A percentile compares a stretch with the other conserved stretches of the same genome.
phyloP scores from a whole-genome alignment of 73 alveolate genomes.

The Effrenium voratum region DNA sequence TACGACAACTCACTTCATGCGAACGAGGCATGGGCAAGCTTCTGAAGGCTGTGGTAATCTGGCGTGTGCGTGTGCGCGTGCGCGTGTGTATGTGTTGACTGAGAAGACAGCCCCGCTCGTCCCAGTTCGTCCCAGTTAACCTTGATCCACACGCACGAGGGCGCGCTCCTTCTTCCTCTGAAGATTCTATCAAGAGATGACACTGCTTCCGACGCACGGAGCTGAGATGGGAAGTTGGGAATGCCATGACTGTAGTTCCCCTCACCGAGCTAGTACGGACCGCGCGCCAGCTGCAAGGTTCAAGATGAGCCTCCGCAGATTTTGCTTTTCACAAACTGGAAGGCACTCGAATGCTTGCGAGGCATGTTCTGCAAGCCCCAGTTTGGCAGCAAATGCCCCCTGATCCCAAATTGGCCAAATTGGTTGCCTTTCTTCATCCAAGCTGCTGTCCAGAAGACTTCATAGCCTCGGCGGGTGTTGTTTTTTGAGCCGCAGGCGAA shows the following conservation, averaged over 20 bases:
- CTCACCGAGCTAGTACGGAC: neutral
- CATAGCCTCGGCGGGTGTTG: neutral
- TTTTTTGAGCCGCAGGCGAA: neutral
- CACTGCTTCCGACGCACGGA: neutral
- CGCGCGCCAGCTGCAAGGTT: neutral
- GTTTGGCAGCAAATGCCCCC: neutral
- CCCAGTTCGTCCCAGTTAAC: too few relatives aligned
- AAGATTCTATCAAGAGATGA: conserved; percentile 47
- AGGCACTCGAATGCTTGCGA: neutral
- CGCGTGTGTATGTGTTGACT: too few relatives aligned
- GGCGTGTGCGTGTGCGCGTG: too few relatives aligned
- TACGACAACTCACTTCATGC: conserved; percentile 50
- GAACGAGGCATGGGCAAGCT: neutral
- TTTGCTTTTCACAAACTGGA: conserved; percentile 79
- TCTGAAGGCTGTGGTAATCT: neutral
- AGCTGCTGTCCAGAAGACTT: neutral
- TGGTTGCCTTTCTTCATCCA: too few relatives aligned
- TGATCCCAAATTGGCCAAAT: too few relatives aligned
- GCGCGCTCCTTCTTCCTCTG: conserved; percentile 69
- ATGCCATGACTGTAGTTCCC: neutral
- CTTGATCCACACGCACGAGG: too few relatives aligned
- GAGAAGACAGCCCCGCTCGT: too few relatives aligned
- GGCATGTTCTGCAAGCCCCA: too few relatives aligned
- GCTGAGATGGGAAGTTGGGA: neutral
- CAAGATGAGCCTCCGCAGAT: neutral